These are phyloP conservation scores for Alternaria brassicicola DNA, from an alignment of 2,329 filamentous ascomycete genomes.

Conservation along the genomic window DNA sequence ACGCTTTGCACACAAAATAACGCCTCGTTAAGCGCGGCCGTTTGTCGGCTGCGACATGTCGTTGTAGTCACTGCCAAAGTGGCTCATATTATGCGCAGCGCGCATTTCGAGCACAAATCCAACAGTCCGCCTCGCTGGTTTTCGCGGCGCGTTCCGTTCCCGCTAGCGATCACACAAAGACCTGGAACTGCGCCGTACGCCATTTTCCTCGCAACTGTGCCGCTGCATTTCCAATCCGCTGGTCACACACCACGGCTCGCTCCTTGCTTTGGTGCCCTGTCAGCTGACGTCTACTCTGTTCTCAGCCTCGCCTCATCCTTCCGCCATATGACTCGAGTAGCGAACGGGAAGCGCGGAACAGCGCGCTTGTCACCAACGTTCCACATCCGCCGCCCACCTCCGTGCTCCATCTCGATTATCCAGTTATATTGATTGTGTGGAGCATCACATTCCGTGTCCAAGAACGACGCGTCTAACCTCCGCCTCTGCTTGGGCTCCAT, in stretches of 20 bases:
- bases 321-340: slow-evolving; percentile 23
- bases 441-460: slow-evolving; percentile 4
- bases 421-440: slow-evolving; percentile 7
- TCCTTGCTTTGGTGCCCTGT: slow-evolving; percentile 15
- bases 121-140: slow-evolving; percentile 24
- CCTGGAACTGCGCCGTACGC: slow-evolving; percentile 23
- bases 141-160: slow-evolving; percentile 37
- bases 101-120: slow-evolving; percentile 10
- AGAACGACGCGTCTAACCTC: not conserved
- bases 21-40: slow-evolving; percentile 26
- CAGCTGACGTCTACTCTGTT: slow-evolving; percentile 16
- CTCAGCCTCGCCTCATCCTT: slow-evolving; percentile 25
- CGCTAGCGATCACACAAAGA: slow-evolving; percentile 32
- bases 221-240: slow-evolving; percentile 6
- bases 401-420: slow-evolving; percentile 2
- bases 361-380: slow-evolving; percentile 25
- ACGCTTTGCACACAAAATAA: slow-evolving; percentile 15
- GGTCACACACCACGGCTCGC: not conserved
- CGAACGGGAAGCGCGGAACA: slow-evolving; percentile 27
- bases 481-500: not conserved
- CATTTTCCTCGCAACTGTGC: slow-evolving; percentile 4
- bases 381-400: slow-evolving; percentile 10
- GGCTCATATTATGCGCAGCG: not conserved
- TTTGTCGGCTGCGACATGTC: slow-evolving; percentile 13
- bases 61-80: slow-evolving; percentile 5